Base-by-base conservation (phyloP, 1,284 basidiomycete genomes). In the Mycosarcoma mackinlayi region DNA sequence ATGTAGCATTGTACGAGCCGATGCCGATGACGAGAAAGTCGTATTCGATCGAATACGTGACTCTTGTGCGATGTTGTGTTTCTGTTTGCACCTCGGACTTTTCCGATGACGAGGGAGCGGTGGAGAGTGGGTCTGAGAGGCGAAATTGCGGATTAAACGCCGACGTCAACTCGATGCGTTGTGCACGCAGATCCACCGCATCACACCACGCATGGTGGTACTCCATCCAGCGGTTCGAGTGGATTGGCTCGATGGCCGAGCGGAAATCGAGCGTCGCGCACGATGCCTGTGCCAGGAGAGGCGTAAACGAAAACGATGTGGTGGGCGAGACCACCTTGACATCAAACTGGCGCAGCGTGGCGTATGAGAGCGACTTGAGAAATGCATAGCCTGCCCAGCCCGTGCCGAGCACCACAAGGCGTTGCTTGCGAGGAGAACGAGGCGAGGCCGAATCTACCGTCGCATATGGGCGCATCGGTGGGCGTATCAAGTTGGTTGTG, bases 1-100 rank as follows among this genome's bases (percentile, higher is more conserved):
- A 87, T 0, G 84, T 93, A 76, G 92, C 91, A 1, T 88, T 89
- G 83, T 94, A 93, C 49, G 90, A 89, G 0, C 93, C 93, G 1
- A 92, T 91, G 2, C 91, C 88, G 51, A 94, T 88, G 41, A 94
- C 88, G 6, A 95, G 86, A 81, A 91, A 91, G 83, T 94, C 92
- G 77, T 67, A 78, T 3, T 41, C 27, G 3, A 78, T 25, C 18
- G 46, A 30, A 18, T 73, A 78, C 33, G 19, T 46, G 3, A 19
- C 28, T 24, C 45, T 6, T 9, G 18, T 50, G 18, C 27, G n/a
- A n/a, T 8, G 11, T 4, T 24, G 16, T n/a, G 23, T 11, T 6
- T 18, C 31, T 18, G 23, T 31, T 52, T 5, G 21, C 34, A 14
- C 50, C 30, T 8, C 63, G 31, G 18, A 27, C 11, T 24, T 44